A percentile compares a stretch with the other conserved stretches of the same genome.
phyloP scores from a whole-genome alignment of 768 basidiomycete genomes.

The Leccinum truebloodii region DNA sequence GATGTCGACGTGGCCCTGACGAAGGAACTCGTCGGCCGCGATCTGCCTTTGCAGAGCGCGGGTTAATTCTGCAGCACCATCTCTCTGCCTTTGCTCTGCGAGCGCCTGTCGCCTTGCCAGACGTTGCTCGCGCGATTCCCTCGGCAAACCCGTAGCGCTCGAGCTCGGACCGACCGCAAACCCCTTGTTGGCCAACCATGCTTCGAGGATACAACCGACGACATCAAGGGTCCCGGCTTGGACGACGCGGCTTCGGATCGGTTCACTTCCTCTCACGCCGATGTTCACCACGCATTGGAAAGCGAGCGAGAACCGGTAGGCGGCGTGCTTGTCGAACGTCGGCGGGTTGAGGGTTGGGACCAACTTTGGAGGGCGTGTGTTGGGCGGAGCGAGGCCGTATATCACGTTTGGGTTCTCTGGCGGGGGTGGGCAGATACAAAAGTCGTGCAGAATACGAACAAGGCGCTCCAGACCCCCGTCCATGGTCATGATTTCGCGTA shows the following conservation, averaged over 20 bases:
- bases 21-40: constrained; percentile 33
- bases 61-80: constrained; percentile 53
- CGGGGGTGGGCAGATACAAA: constrained; percentile 79
- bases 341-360: constrained; percentile 65
- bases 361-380: constrained; percentile 53
- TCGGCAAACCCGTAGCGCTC: constrained; percentile 69
- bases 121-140: constrained; percentile 76
- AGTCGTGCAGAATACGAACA: constrained; percentile 87
- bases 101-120: constrained; percentile 59
- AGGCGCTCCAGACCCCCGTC: constrained; percentile 97
- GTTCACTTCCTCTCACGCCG: constrained; percentile 92
- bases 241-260: constrained; percentile 87
- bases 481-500: constrained; percentile 97
- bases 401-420: constrained; percentile 75
- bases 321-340: constrained; percentile 78
- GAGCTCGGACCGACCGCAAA: constrained; percentile 83
- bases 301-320: constrained; percentile 87
- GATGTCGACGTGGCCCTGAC: constrained; percentile 9
- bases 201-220: constrained; percentile 90
- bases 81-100: constrained; percentile 56
- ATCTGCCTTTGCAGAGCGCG: constrained; percentile 58
- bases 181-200: constrained; percentile 87
- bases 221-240: constrained; percentile 94
- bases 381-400: constrained; percentile 75
- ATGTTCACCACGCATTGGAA: constrained; percentile 98